Conservation (phyloP, 2,329 filamentous ascomycete species). For the Colletotrichum sp. region DNA sequence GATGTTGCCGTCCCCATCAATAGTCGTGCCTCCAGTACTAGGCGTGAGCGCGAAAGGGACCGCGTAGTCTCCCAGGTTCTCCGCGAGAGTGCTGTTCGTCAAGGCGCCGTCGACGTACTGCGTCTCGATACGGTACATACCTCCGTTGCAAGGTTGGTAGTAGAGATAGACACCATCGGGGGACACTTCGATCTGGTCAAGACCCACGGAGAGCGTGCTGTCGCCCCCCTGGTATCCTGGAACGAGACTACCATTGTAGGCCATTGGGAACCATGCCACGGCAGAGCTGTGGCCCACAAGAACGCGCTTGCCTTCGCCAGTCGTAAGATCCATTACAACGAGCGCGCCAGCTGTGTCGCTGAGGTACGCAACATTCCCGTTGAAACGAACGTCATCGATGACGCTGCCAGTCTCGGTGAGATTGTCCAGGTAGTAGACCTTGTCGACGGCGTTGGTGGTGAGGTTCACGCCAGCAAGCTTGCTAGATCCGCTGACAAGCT, state of each 20-base stretch:
- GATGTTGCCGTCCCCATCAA: neutral
- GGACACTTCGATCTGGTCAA: neutral
- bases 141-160: slow-evolving; percentile 5
- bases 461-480: slow-evolving; percentile 1
- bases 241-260: neutral
- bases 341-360: neutral
- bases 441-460: neutral
- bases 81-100: neutral
- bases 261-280: neutral
- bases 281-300: neutral
- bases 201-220: neutral
- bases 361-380: neutral
- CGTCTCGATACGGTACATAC: slow-evolving; percentile 2
- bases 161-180: neutral
- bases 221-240: neutral
- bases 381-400: neutral
- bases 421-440: neutral
- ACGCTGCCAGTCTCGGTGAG: neutral
- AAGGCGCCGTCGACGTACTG: neutral
- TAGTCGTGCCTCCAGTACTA: neutral
- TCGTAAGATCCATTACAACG: neutral
- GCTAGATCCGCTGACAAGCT: neutral
- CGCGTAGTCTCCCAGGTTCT: neutral
- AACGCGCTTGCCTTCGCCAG: neutral
- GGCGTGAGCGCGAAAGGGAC: neutral